A percentile compares a stretch with the other conserved stretches of the same genome.
phyloP scores from a whole-genome alignment of 768 basidiomycete species.

The Tylopilus vinaceipallidus region DNA sequence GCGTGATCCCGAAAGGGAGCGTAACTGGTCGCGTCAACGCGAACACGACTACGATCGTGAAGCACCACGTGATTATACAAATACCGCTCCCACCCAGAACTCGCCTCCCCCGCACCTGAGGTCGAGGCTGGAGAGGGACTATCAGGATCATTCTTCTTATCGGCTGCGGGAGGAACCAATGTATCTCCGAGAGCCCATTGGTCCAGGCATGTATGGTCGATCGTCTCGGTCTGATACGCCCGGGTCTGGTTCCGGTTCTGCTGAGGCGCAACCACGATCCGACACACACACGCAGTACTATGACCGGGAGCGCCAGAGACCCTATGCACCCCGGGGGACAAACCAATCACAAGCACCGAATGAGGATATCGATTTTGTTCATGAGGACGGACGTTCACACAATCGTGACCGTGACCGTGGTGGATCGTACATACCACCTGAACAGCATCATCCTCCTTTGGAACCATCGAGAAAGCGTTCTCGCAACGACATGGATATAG shows the following conservation, averaged over 20 bases:
- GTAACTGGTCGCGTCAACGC: constrained; percentile 33
- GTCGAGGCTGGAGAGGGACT: constrained; percentile 36
- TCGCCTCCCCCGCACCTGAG: constrained; percentile 42
- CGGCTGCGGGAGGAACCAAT: constrained; percentile 29
- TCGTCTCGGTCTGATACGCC: constrained; percentile 58
- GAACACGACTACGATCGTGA: constrained; percentile 46
- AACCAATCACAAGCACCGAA: constrained; percentile 36
- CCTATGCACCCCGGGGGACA: constrained; percentile 53
- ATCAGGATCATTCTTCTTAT: constrained; percentile 30
- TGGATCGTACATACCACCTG: constrained; percentile 31
- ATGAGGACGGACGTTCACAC: constrained; percentile 49
- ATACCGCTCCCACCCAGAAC: constrained; percentile 32
- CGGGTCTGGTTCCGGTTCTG: constrained; percentile 51
- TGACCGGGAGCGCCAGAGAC: constrained; percentile 47
- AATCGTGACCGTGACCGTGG: constrained; percentile 39
- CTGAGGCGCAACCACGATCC: constrained; percentile 50
- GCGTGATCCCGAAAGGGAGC: constrained; percentile 51
- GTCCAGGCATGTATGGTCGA: constrained; percentile 30
- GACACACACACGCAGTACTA: constrained; percentile 47
- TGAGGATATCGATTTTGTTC: constrained; percentile 52
- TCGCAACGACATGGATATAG: constrained; percentile 64
- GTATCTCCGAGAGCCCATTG: constrained; percentile 33
- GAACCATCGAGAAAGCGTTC: constrained; percentile 55
- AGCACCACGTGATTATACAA: constrained; percentile 31
- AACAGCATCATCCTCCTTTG: constrained; percentile 39